Percentiles rank a stretch among this genome's conserved stretches.
phyloP scores from a whole-genome alignment of 495 filamentous ascomycete species.

The Penicillium silybi region DNA sequence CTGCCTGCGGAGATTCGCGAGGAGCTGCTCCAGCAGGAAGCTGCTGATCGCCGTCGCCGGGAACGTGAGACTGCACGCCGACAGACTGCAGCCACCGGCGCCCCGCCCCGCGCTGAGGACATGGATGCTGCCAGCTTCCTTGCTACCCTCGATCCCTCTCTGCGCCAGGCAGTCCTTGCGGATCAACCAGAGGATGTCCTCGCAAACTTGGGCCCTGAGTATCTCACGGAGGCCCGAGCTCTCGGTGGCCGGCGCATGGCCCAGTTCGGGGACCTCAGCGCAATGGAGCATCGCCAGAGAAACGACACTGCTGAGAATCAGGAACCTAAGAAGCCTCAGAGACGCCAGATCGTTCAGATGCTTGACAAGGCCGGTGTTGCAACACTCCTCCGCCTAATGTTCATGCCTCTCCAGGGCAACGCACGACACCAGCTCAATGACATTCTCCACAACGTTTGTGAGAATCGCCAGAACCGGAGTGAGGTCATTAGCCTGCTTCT shows the following conservation, averaged over 20 bases:
- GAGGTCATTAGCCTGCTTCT: conserved; percentile 93
- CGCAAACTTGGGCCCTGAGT: conserved; percentile 76
- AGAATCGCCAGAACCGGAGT: conserved; percentile 88
- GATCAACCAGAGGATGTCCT: conserved; percentile 90
- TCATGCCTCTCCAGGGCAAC: conserved; percentile 82
- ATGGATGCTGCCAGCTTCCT: conserved; percentile 94
- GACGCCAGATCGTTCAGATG: conserved; percentile 86
- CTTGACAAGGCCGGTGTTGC: conserved; percentile 94
- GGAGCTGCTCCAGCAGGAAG: conserved; percentile 86
- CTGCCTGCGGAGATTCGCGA: conserved; percentile 84
- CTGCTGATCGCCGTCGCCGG: conserved; percentile 80
- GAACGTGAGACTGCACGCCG: conserved; percentile 74
- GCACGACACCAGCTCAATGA: conserved; percentile 76
- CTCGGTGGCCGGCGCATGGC: conserved; percentile 57
- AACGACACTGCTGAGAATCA: conserved; percentile 38
- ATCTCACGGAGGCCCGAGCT: conserved; percentile 80
- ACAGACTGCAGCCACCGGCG: conserved; percentile 50
- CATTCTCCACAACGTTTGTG: conserved; percentile 82
- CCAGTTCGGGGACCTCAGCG: conserved; percentile 54
- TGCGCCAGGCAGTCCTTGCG: conserved; percentile 81
- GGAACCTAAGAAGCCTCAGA: conserved; percentile 63
- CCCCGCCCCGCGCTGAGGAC: conserved; percentile 63
- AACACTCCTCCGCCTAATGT: conserved; percentile 93
- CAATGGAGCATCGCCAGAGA: conserved; percentile 43
- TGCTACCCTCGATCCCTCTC: conserved; percentile 78